Evolutionary conservation across 2,329 filamentous ascomycete genomes (phyloP), one percentile per base, ranked within the genome.

Genomic region (Aaosphaeria pasadenensis): DNA sequence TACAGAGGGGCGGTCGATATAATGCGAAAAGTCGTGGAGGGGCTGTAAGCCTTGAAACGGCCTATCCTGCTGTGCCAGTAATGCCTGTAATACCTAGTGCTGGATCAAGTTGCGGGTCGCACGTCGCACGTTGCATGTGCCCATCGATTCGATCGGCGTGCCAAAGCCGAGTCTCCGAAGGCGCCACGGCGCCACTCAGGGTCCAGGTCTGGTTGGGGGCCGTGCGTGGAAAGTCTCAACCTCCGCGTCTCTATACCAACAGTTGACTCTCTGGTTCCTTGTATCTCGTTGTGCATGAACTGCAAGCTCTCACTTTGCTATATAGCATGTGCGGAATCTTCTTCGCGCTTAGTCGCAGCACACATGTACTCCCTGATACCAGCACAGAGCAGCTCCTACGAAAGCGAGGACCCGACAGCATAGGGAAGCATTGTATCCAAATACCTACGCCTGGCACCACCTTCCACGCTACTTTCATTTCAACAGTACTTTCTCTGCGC

Each of bases 401-500:
- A 39, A 62, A 67, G 33, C 56, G 67, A 36, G 67, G 69, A 4
- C 67, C 67, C 2, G 67, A 71, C 45, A 60, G 55, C 48, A 45
- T 45, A 7, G 56, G 57, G 4, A 52, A 46, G 40, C 53, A 58
- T 36, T 54, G 59, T 24, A 42, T 53, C 9, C 17, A 48, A 6
- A 42, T 67, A n/a, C 28, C 42, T n/a, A 31, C 43, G 11, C 40
- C 11, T 7, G 41, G 24, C 31, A 7, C 41, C 7, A 40, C 40
- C 13, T 33, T 46, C 6, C 11, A 39, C 7, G 28, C 40, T 6
- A 92, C 51, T 79, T 87, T 95, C 62, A 81, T 84, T 9, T 94
- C 92, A 5, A 95, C 91, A 0, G 92, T 99, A 1, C 81, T 97
- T n/a, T 85, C 91, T 4, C 76, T 99, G n/a, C 84, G 94, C 58